Evolutionary conservation across 176 grass and related monocot genomes (phyloP).

Genomic region (Eleusine indica): DNA sequence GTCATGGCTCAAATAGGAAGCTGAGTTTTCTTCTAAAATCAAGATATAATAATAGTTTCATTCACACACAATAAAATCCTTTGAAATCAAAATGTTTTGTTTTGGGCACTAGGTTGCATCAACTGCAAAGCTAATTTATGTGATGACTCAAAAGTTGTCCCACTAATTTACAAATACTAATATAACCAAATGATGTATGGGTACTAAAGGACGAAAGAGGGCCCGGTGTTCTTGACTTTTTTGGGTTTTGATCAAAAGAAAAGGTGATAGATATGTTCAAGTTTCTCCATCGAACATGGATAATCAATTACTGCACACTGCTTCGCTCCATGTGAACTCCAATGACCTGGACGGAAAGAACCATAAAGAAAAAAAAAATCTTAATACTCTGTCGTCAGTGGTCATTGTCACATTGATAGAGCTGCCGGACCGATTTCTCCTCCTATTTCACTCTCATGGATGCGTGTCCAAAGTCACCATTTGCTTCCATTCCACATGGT

Average conservation of each 20-base stretch:
- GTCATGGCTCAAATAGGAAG: neutral
- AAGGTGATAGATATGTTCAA: neutral
- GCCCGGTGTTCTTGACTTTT: constrained; percentile 13
- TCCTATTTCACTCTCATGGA: neutral
- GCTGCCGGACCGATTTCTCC: neutral
- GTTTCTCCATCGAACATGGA: constrained; percentile 45
- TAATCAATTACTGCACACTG: neutral
- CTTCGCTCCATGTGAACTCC: neutral
- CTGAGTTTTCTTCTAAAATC: neutral
- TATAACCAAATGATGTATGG: neutral
- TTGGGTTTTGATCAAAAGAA: neutral
- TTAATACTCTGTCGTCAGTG: neutral
- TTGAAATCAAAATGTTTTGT: neutral
- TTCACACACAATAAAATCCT: neutral
- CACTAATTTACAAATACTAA: neutral
- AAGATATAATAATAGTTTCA: neutral
- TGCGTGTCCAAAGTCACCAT: neutral
- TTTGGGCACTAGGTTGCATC: neutral
- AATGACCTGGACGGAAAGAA: neutral
- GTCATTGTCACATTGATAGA: constrained; percentile 38
- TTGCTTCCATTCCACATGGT: neutral
- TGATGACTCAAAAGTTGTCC: neutral
- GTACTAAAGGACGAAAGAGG: neutral
- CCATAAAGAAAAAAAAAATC: neutral
- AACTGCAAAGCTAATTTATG: neutral